Evolutionary conservation across 495 filamentous ascomycete genomes (phyloP).

Genomic region (Rhypophila decipiens): DNA sequence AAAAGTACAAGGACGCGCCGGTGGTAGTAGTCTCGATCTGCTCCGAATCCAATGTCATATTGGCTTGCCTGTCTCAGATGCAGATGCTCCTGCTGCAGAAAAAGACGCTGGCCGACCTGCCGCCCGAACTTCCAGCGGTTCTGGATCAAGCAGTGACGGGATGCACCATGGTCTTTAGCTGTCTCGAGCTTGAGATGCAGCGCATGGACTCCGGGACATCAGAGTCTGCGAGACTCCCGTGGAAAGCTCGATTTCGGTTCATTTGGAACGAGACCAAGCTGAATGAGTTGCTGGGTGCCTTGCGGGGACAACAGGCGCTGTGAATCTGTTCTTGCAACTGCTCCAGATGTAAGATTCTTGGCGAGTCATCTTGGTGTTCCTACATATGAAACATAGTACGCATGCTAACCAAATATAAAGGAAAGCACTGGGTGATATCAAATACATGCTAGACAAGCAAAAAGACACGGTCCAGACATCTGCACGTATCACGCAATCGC

Average conservation of each 20-base stretch:
- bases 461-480: not conserved
- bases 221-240: not conserved
- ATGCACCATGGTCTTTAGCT: constrained; percentile 7
- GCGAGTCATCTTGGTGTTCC: not conserved
- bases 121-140: constrained; percentile 2
- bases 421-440: constrained; percentile 3
- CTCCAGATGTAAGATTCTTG: constrained; percentile 1
- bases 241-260: not conserved
- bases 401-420: not conserved
- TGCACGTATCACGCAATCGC: not conserved
- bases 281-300: not conserved
- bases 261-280: constrained; percentile 6
- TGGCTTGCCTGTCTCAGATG: constrained; percentile 6
- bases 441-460: not conserved
- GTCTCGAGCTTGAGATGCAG: constrained; percentile 5
- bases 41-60: constrained; percentile 4
- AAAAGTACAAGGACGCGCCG: constrained; percentile 5
- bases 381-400: not conserved
- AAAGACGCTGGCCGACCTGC: not conserved
- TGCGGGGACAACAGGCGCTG: constrained; percentile 3
- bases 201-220: not conserved
- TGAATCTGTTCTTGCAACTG: constrained; percentile 2
- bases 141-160: constrained; percentile 6
- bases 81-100: constrained; percentile 2
- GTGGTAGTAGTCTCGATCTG: constrained; percentile 3